These are phyloP conservation scores for Daldinia loculata DNA, from an alignment of 495 filamentous ascomycete species.

Conservation along the genomic window DNA sequence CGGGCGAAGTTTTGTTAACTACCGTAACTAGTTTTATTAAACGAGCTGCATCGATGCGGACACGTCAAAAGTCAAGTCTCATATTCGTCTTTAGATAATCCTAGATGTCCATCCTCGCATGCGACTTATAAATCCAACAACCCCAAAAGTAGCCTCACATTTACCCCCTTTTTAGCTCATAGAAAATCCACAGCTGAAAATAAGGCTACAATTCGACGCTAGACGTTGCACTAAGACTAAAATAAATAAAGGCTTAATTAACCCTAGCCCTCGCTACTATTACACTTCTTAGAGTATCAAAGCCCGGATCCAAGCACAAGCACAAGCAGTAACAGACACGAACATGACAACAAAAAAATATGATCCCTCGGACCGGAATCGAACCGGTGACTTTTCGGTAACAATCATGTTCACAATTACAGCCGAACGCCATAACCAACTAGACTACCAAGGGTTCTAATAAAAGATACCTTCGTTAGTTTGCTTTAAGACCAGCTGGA, in stretches of 20 bases:
- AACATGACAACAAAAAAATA: slow-evolving; percentile 1
- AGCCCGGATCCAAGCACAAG: background rate
- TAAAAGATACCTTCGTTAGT: background rate
- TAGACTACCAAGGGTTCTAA: slow-evolving; percentile 30
- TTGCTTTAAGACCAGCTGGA: background rate
- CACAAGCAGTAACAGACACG: background rate
- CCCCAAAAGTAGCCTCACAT: background rate
- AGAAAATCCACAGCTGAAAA: background rate
- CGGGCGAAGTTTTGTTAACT: background rate
- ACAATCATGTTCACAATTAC: slow-evolving; percentile 32
- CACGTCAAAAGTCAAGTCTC: background rate
- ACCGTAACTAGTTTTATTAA: background rate
- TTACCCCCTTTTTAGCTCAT: background rate
- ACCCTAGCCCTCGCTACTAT: background rate
- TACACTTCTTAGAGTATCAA: background rate
- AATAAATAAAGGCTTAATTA: background rate
- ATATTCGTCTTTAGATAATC: background rate
- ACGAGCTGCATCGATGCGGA: background rate
- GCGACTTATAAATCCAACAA: background rate
- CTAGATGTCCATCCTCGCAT: background rate
- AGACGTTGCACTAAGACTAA: background rate
- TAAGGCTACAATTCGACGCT: background rate
- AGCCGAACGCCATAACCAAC: slow-evolving; percentile 37
- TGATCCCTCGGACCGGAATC: slow-evolving; percentile 38
- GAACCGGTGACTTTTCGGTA: slow-evolving; percentile 39